Evolutionary conservation across 768 basidiomycete genomes (phyloP).

Genomic region (Suillus brevipes): DNA sequence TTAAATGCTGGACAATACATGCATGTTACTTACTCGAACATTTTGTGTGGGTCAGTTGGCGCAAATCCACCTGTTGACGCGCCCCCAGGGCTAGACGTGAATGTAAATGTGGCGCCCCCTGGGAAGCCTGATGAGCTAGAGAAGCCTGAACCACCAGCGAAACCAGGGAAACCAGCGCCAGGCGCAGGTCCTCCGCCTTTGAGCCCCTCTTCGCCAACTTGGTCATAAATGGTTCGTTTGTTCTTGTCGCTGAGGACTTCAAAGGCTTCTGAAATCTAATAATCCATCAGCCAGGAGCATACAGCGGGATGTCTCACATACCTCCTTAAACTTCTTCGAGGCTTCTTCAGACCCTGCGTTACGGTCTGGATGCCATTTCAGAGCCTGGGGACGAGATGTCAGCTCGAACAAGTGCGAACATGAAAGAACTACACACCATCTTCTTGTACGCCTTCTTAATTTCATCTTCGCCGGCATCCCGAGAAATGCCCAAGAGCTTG

Average conservation of each 20-base stretch:
- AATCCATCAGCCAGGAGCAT: neutral
- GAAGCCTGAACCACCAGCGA: slow-evolving; percentile 38
- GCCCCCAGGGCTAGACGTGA: slow-evolving; percentile 47
- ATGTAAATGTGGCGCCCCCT: slow-evolving; percentile 55
- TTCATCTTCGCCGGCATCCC: slow-evolving; percentile 75
- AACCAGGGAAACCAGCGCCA: slow-evolving; percentile 44
- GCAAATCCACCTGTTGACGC: slow-evolving; percentile 54
- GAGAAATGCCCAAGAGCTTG: slow-evolving; percentile 72
- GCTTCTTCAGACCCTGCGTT: slow-evolving; percentile 86
- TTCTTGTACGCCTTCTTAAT: slow-evolving; percentile 97
- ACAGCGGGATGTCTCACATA: slow-evolving; percentile 26
- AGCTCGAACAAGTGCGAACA: slow-evolving; percentile 9
- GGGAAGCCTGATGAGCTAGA: slow-evolving; percentile 38
- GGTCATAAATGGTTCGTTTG: slow-evolving; percentile 85
- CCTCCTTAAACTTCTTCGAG: slow-evolving; percentile 90
- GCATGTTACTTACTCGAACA: slow-evolving; percentile 73
- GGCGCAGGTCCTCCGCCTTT: slow-evolving; percentile 65
- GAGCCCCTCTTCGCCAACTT: slow-evolving; percentile 93
- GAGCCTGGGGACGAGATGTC: slow-evolving; percentile 48
- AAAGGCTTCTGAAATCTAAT: slow-evolving; percentile 89
- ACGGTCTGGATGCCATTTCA: slow-evolving; percentile 96
- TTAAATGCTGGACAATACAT: neutral
- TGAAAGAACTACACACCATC: slow-evolving; percentile 52
- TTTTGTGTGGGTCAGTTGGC: slow-evolving; percentile 80
- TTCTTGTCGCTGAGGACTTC: slow-evolving; percentile 90